Percentiles rank a stretch among this genome's conserved stretches.
Conservation (phyloP, 2,329 filamentous ascomycete species). For the Beauveria varroae region DNA sequence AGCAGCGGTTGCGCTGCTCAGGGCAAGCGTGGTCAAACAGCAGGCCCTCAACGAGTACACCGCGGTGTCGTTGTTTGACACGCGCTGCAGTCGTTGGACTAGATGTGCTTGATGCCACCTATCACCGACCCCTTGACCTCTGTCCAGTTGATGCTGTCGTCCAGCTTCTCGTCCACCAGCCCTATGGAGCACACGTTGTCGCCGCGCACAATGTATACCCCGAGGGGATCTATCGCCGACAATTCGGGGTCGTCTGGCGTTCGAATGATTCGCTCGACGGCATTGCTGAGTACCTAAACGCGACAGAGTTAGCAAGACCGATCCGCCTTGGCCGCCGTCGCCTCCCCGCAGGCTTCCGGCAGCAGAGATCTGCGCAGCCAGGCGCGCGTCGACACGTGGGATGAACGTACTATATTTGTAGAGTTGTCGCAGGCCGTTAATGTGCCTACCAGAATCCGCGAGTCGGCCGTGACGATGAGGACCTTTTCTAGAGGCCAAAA, state of each 20-base stretch:
- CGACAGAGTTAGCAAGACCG: neutral
- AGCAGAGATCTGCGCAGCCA: neutral
- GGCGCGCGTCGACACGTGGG: neutral
- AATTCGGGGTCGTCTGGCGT: slow-evolving; percentile 75
- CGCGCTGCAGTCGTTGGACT: slow-evolving; percentile 10
- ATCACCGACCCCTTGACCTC: slow-evolving; percentile 81
- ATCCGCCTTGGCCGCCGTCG: neutral
- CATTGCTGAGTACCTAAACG: slow-evolving; percentile 64
- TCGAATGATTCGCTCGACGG: slow-evolving; percentile 84
- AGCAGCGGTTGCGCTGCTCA: neutral
- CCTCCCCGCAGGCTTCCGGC: neutral
- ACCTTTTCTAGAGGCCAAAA: slow-evolving; percentile 63
- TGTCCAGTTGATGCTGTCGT: slow-evolving; percentile 85
- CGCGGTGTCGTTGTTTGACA: neutral
- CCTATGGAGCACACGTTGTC: slow-evolving; percentile 92
- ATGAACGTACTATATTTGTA: slow-evolving; percentile 65
- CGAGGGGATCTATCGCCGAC: slow-evolving; percentile 73
- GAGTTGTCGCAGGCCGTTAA: slow-evolving; percentile 82
- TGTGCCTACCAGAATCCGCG: slow-evolving; percentile 74
- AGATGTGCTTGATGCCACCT: slow-evolving; percentile 73
- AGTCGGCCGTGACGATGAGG: slow-evolving; percentile 84
- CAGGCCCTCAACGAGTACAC: neutral
- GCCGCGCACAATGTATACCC: slow-evolving; percentile 84
- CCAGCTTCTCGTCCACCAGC: slow-evolving; percentile 80
- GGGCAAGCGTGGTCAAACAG: neutral